phyloP scores from a whole-genome alignment of 306 rosid species.

The Vigna angularis region DNA sequence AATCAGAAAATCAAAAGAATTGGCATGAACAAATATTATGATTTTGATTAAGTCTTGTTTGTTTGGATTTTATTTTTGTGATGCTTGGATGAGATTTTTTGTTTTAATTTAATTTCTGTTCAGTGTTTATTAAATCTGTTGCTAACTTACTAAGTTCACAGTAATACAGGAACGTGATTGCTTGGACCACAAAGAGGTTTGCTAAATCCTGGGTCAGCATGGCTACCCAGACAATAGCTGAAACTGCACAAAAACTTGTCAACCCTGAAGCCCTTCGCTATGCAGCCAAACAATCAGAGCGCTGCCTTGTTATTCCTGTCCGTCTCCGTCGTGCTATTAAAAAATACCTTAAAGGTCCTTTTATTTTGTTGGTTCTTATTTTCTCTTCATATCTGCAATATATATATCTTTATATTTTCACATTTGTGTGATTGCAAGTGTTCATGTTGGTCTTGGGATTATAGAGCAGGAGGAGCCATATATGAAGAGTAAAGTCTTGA shows the following conservation, averaged over 20 bases:
- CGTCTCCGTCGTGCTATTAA: conserved; percentile 90
- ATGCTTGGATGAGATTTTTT: not conserved
- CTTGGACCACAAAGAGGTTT: conserved; percentile 28
- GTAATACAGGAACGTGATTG: conserved; percentile 26
- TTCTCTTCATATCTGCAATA: not conserved
- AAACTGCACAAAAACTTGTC: conserved; percentile 72
- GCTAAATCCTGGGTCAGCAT: conserved; percentile 47
- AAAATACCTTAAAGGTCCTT: conserved; percentile 79
- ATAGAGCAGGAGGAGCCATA: conserved; percentile 87
- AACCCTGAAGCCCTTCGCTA: conserved; percentile 69
- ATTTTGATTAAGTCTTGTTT: not conserved
- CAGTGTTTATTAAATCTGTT: not conserved
- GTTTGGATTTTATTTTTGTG: conserved; percentile 1
- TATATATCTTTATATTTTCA: conserved; percentile 5
- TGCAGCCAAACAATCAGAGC: conserved; percentile 86
- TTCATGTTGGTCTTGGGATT: conserved; percentile 47
- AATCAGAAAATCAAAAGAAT: conserved; percentile 48
- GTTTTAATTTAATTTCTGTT: not conserved
- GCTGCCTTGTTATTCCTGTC: conserved; percentile 76
- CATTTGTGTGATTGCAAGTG: conserved; percentile 24
- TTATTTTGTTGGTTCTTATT: not conserved
- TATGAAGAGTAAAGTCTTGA: conserved; percentile 83
- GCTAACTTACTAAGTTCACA: conserved; percentile 20
- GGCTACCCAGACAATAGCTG: conserved; percentile 67
- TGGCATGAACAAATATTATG: conserved; percentile 1